Base-by-base conservation (phyloP, 352 stramenopile genomes). In the Globisporangium nodosum region DNA sequence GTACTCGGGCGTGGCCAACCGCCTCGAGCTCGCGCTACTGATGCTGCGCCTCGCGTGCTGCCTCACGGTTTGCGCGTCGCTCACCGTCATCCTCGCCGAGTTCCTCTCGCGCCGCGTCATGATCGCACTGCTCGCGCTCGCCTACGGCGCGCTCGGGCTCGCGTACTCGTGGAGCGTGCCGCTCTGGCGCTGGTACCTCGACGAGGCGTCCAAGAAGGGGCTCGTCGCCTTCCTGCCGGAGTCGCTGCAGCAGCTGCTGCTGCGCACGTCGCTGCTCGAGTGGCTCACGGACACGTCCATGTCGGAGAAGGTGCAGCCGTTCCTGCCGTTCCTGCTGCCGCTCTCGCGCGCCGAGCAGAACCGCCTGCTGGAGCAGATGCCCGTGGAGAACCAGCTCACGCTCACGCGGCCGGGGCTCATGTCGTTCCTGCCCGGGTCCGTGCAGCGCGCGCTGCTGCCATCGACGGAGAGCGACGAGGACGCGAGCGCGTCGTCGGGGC, bases 241-340 rank as follows among this genome's bases (percentile, higher is more conserved):
- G n/a, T 79, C 67, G 1, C 43, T 82, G 5, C 83, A 88, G 61
- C 54, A 86, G 31, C 55, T 92, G 43, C 56, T 94, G 46, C 73
- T 94, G 35, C 70, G 74, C 27, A 92, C 76, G 54, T 92, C 76
- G 45, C 70, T 93, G 13, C 64, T 94, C 30, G 81, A 94, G 52
- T 94, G 83, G 83, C 78, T 94, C 48, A 89, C 81, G 1, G 85
- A 93, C 54, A 83, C 81, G 16, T 76, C 68, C 7, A 81, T 93
- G 50, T 74, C 83, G 43, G 81, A 93, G 52, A 74, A 80, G 61
- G 61, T 95, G 31, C 66, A 76, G 13, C 75, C 76, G 2, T 90
- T 87, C 64, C 40, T 95, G 52, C 81, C 83, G 24, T 92, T 95
- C 58, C 68, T 93, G 35, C 58, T 94, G 55, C 83, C 83, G 35